phyloP scores from a whole-genome alignment of 257 asterid genomes.

The Rauvolfia tetraphylla region DNA sequence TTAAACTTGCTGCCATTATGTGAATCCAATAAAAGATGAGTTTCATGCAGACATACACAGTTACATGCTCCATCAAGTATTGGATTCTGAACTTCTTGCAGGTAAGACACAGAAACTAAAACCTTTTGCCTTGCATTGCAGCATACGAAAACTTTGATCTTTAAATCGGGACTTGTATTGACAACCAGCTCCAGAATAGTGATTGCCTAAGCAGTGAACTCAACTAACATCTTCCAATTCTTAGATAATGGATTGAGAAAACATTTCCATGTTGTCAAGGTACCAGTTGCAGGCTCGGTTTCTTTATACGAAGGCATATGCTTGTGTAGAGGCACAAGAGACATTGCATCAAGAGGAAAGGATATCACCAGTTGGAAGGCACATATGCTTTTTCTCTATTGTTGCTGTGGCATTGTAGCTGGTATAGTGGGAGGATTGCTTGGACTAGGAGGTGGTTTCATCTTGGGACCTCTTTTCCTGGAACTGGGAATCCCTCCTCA shows the following conservation, averaged over 20 bases:
- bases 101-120: slow-evolving; percentile 11
- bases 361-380: slow-evolving; percentile 31
- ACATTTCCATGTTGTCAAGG: slow-evolving; percentile 13
- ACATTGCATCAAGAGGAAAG: slow-evolving; percentile 33
- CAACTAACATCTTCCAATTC: background rate
- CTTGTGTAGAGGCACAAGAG: slow-evolving; percentile 30
- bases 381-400: slow-evolving; percentile 30
- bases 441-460: slow-evolving; percentile 40
- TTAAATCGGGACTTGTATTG: too few relatives aligned
- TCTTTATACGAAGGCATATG: slow-evolving; percentile 28
- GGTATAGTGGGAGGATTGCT: slow-evolving; percentile 40
- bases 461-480: slow-evolving; percentile 35
- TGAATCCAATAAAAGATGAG: background rate
- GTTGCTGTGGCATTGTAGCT: slow-evolving; percentile 33
- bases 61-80: slow-evolving; percentile 31
- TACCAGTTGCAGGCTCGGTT: slow-evolving; percentile 35
- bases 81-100: slow-evolving; percentile 38
- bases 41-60: slow-evolving; percentile 33
- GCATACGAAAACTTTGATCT: too few relatives aligned
- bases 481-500: slow-evolving; percentile 43
- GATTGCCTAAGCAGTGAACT: background rate
- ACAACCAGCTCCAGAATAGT: too few relatives aligned
- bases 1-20: background rate
- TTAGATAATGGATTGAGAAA: background rate
- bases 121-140: background rate